A percentile compares a stretch with the other conserved stretches of the same genome.
Evolutionary conservation across 768 basidiomycete species (phyloP).

Genomic region (Strobilomyces confusus): DNA sequence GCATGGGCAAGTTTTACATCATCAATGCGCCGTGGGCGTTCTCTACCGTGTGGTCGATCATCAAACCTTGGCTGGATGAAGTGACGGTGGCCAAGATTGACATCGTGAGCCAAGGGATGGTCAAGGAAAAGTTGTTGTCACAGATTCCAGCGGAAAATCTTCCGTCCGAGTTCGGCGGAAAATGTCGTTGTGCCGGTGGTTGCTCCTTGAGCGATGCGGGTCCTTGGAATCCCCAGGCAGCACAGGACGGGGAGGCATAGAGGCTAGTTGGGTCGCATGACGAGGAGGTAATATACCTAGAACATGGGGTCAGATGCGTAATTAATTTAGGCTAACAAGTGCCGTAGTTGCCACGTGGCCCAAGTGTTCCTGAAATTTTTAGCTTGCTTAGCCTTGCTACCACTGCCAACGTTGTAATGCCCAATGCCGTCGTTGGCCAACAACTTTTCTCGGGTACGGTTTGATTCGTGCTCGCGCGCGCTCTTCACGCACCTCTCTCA

Average conservation of each 20-base stretch:
- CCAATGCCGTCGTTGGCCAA: constrained; percentile 23
- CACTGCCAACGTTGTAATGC: background rate
- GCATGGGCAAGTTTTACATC: constrained; percentile 98
- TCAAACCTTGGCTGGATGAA: constrained; percentile 93
- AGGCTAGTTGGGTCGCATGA: background rate
- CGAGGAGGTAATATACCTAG: background rate
- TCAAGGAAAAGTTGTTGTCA: constrained; percentile 69
- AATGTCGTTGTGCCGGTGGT: constrained; percentile 70
- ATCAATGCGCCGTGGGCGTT: constrained; percentile 97
- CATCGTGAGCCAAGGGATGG: constrained; percentile 65
- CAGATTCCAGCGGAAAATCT: constrained; percentile 85
- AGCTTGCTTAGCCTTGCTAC: background rate
- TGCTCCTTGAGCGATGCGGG: constrained; percentile 89
- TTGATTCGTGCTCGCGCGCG: background rate
- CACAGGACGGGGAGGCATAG: constrained; percentile 22
- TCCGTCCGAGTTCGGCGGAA: constrained; percentile 82
- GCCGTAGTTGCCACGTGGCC: background rate
- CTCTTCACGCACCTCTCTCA: constrained; percentile 21
- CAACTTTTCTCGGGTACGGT: constrained; percentile 29
- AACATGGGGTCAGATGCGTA: too few relatives aligned
- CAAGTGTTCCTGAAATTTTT: background rate
- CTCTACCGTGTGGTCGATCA: constrained; percentile 77
- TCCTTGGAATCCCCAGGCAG: constrained; percentile 65
- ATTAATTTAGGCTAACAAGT: background rate
- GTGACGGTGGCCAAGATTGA: constrained; percentile 95